Conservation (phyloP, 305 asterid genomes). For the Solanum hybrid region DNA sequence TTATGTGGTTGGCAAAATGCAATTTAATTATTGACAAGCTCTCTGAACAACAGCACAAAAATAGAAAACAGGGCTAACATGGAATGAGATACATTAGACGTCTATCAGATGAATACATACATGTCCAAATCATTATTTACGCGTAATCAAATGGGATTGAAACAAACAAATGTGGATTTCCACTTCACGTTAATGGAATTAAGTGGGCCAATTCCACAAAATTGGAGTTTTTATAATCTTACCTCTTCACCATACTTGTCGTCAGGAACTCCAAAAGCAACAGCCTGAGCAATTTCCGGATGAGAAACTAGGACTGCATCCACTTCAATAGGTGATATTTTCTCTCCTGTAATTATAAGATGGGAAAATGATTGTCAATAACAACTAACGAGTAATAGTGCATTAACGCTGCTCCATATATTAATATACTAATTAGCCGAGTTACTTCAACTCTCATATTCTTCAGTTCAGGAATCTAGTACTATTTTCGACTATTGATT, state of each 20-base stretch:
- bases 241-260: constrained; percentile 99
- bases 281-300: constrained; percentile 76
- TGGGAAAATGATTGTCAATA: background rate
- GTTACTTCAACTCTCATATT: background rate
- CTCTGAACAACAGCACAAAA: background rate
- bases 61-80: background rate
- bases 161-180: background rate
- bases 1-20: background rate
- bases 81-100: background rate
- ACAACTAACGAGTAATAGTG: background rate
- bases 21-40: background rate
- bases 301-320: constrained; percentile 82
- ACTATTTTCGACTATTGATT: background rate
- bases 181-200: background rate
- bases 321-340: constrained; percentile 92
- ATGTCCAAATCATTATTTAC: background rate
- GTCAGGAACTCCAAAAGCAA: constrained; percentile 90
- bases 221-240: constrained; percentile 2
- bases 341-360: constrained; percentile 53
- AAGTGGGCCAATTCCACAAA: background rate
- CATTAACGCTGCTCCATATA: background rate
- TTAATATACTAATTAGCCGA: background rate
- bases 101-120: background rate
- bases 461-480: background rate
- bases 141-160: background rate